phyloP scores from a whole-genome alignment of 2,329 filamentous ascomycete genomes.

The Fusarium euwallaceae region DNA sequence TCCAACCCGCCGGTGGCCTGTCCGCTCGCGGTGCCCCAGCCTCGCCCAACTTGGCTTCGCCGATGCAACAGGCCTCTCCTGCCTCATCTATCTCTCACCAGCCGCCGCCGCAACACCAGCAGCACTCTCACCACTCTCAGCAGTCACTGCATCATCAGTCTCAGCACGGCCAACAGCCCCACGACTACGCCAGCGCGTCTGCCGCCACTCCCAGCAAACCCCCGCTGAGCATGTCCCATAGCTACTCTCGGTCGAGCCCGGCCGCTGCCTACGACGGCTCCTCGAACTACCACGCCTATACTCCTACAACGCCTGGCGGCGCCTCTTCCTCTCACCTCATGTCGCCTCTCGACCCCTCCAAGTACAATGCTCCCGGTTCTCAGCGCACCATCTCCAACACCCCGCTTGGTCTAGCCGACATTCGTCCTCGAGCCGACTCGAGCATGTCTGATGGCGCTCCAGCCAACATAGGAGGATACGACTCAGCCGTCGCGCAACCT shows the following conservation, averaged over 20 bases:
- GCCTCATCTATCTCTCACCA: constrained; percentile 47
- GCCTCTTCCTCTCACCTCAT: constrained; percentile 73
- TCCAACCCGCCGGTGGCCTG: constrained; percentile 67
- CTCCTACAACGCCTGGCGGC: constrained; percentile 74
- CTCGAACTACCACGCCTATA: constrained; percentile 68
- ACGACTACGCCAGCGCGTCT: constrained; percentile 45
- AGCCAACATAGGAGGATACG: constrained; percentile 72
- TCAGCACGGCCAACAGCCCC: constrained; percentile 72
- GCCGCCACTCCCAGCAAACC: constrained; percentile 71
- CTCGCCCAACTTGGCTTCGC: constrained; percentile 59
- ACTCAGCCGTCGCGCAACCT: constrained; percentile 73
- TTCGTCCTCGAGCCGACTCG: constrained; percentile 87
- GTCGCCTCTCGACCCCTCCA: constrained; percentile 65
- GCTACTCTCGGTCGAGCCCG: constrained; percentile 88
- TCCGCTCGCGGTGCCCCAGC: constrained; percentile 51
- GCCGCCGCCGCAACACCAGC: constrained; percentile 52
- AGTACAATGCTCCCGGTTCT: constrained; percentile 69
- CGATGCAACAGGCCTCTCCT: constrained; percentile 59
- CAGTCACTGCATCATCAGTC: constrained; percentile 49
- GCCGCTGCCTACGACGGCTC: constrained; percentile 69
- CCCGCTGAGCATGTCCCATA: constrained; percentile 75
- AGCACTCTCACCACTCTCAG: constrained; percentile 51
- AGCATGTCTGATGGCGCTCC: constrained; percentile 79
- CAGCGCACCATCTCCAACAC: constrained; percentile 82
- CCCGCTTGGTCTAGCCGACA: constrained; percentile 91